Evolutionary conservation across 129 eudicot species (phyloP).

Genomic region (Centella asiatica): DNA sequence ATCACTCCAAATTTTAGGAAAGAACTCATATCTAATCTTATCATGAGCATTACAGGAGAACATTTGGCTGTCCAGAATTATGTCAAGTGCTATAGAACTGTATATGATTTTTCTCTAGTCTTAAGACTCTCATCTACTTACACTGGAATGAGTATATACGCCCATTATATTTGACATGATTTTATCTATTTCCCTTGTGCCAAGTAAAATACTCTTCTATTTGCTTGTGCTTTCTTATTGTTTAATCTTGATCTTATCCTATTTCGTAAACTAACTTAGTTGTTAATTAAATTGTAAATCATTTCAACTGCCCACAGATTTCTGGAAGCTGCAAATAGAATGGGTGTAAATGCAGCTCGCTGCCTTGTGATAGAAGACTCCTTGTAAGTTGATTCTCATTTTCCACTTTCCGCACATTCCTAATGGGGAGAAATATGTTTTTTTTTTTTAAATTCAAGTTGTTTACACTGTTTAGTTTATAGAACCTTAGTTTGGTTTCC

Average conservation of each 20-base stretch:
- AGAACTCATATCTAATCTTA: background rate
- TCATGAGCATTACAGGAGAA: background rate
- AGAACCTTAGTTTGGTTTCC: background rate
- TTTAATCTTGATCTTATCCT: background rate
- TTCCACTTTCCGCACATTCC: background rate
- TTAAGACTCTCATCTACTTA: background rate
- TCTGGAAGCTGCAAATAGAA: conserved; percentile 74
- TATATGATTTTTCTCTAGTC: background rate
- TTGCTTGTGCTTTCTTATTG: no score
- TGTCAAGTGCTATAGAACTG: background rate
- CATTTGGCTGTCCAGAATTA: background rate
- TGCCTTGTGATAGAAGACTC: conserved; percentile 93
- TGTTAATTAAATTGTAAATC: background rate
- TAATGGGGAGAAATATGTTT: background rate
- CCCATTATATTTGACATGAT: conserved; percentile 1
- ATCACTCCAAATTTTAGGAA: background rate
- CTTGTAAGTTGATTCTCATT: conserved; percentile 40
- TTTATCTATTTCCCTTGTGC: background rate
- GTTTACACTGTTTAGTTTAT: background rate
- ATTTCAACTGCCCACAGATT: conserved; percentile 39
- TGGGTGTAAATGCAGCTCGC: conserved; percentile 58
- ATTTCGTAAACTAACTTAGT: background rate
- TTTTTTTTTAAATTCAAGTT: background rate
- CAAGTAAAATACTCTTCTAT: background rate
- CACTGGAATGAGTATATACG: background rate